A percentile compares a stretch with the other conserved stretches of the same genome.
phyloP scores from a whole-genome alignment of 257 asterid genomes.

The Nyctanthes arbortristis region DNA sequence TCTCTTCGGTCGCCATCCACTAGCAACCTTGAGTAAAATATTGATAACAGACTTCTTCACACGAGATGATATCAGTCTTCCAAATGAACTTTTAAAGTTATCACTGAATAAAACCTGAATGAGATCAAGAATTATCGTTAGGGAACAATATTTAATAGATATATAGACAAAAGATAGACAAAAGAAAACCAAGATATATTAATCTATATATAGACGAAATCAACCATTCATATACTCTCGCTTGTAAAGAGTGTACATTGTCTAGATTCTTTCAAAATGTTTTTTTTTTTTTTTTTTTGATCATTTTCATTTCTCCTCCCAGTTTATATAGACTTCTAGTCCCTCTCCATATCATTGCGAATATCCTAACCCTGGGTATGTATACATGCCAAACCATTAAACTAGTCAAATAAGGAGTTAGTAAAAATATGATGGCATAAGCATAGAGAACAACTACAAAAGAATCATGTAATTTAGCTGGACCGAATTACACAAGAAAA shows the following conservation, averaged over 20 bases:
- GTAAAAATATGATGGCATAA: not conserved
- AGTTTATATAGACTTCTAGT: not conserved
- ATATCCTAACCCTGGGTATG: no score
- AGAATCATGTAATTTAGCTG: not conserved
- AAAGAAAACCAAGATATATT: not conserved
- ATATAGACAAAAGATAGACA: not conserved
- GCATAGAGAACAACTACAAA: not conserved
- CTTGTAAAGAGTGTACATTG: not conserved
- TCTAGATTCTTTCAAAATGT: not conserved
- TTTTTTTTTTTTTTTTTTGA: not conserved
- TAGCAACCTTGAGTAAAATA: slow-evolving; percentile 50
- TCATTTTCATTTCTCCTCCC: not conserved
- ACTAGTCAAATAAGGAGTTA: not conserved
- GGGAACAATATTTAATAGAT: not conserved
- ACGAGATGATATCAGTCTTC: slow-evolving; percentile 28
- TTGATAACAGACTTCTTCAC: slow-evolving; percentile 39
- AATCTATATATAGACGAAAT: not conserved
- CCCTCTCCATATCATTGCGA: not conserved
- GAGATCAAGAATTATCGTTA: not conserved
- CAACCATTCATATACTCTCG: not conserved
- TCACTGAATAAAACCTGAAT: slow-evolving; percentile 62
- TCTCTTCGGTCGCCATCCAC: slow-evolving; percentile 77
- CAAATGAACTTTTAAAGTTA: slow-evolving; percentile 54
- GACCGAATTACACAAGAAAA: not conserved
- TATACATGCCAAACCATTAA: not conserved